Evolutionary conservation across 1,284 basidiomycete species (phyloP).

Genomic region (Fistulina hepatica): DNA sequence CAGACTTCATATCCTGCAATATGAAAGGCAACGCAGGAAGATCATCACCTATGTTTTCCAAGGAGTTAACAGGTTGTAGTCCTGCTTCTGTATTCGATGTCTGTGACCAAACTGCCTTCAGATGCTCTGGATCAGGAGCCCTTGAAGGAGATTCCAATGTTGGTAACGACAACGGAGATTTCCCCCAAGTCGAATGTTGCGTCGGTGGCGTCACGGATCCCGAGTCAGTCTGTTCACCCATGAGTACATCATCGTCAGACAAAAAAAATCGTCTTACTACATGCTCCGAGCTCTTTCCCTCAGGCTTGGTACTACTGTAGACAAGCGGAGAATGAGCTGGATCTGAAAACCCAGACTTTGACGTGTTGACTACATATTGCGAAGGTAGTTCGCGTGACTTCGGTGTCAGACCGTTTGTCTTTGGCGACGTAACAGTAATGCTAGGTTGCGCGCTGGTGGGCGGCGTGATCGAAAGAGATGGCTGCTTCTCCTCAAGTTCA

Average conservation of each 20-base stretch:
- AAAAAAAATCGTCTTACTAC: conserved; percentile 23
- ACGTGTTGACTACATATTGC: conserved; percentile 22
- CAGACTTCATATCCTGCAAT: conserved; percentile 70
- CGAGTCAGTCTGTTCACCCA: conserved; percentile 30
- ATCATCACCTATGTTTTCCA: conserved; percentile 71
- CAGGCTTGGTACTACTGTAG: too few relatives aligned
- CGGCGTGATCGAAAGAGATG: background rate
- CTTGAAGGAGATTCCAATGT: conserved; percentile 55
- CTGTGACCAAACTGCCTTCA: conserved; percentile 79
- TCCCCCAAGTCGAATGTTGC: conserved; percentile 44
- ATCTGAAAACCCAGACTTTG: too few relatives aligned
- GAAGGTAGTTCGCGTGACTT: conserved; percentile 20
- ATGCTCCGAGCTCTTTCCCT: conserved; percentile 35
- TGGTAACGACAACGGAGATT: conserved; percentile 45
- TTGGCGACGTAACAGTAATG: conserved; percentile 15
- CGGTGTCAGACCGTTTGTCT: conserved; percentile 6
- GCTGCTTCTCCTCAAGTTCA: conserved; percentile 44
- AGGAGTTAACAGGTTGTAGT: conserved; percentile 57
- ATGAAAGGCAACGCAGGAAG: conserved; percentile 64
- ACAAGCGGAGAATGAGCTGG: too few relatives aligned
- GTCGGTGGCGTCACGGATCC: conserved; percentile 39
- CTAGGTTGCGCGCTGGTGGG: conserved; percentile 11
- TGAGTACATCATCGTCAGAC: conserved; percentile 12
- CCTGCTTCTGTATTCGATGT: conserved; percentile 54
- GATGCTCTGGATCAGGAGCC: conserved; percentile 63